Conservation (phyloP, 345 rosid genomes). For the Raphanus sativus region DNA sequence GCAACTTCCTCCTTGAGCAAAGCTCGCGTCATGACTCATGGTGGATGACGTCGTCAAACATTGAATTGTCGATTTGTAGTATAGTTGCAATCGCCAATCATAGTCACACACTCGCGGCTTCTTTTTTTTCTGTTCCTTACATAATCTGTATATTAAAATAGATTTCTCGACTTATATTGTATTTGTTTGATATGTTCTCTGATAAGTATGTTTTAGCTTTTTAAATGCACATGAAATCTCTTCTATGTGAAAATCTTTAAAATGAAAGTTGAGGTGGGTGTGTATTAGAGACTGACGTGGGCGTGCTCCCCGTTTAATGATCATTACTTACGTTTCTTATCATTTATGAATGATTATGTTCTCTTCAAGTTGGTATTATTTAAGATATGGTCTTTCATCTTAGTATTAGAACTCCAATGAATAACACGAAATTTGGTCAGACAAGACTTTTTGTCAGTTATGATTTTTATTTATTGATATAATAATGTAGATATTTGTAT, state of each 20-base stretch:
- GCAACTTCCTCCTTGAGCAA: neutral
- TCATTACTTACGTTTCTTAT: constrained; percentile 33
- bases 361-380: neutral
- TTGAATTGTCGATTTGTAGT: neutral
- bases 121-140: neutral
- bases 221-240: neutral
- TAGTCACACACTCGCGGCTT: neutral
- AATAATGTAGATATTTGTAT: neutral
- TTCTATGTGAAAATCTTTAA: neutral
- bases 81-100: neutral
- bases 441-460: neutral
- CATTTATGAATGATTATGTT: neutral
- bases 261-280: constrained; percentile 26
- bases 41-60: constrained; percentile 1
- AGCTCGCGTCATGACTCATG: constrained; percentile 20
- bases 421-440: neutral
- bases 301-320: constrained; percentile 32
- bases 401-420: neutral
- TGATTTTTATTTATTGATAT: neutral
- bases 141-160: neutral
- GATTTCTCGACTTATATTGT: neutral
- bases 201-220: neutral
- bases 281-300: constrained; percentile 18
- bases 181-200: neutral
- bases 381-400: neutral